Percentiles rank a stretch among this genome's conserved stretches.
phyloP scores from a whole-genome alignment of 1,284 basidiomycete genomes.

The Malassezia dermatis region DNA sequence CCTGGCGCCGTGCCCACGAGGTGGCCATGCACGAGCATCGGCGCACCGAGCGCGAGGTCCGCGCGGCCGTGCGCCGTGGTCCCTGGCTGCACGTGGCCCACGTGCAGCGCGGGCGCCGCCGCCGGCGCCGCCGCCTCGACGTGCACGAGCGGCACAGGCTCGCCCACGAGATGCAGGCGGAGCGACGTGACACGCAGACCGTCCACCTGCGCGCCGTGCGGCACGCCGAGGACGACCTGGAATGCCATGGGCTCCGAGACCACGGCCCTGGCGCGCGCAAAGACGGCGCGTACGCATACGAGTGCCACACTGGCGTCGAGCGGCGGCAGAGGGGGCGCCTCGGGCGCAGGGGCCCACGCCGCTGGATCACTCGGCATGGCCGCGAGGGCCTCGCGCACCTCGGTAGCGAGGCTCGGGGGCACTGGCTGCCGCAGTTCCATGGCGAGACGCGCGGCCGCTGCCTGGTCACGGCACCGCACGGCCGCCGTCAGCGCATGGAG shows the following conservation, averaged over 20 bases:
- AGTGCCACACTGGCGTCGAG: neutral
- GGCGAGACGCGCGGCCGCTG: neutral
- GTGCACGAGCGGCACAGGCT: neutral
- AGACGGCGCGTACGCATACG: neutral
- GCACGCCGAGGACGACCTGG: neutral
- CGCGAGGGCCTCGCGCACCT: neutral
- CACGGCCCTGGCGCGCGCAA: neutral
- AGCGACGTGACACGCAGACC: neutral
- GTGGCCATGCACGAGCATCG: neutral
- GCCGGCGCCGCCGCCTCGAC: neutral
- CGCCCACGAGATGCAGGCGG: neutral
- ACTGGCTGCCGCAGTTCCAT: neutral
- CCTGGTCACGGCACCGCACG: neutral
- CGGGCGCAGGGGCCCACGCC: neutral
- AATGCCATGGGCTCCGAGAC: neutral
- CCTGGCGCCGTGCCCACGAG: neutral
- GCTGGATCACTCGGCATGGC: neutral
- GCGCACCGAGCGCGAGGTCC: neutral
- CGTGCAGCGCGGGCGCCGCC: neutral
- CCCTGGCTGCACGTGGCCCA: neutral
- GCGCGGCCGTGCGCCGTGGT: neutral
- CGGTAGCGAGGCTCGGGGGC: neutral
- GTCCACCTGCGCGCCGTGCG: neutral
- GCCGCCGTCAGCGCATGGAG: neutral
- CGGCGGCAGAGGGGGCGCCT: neutral